These are phyloP conservation scores for Starmerella bombicola DNA, from an alignment of 805 yeast genomes.

Conservation along the genomic window DNA sequence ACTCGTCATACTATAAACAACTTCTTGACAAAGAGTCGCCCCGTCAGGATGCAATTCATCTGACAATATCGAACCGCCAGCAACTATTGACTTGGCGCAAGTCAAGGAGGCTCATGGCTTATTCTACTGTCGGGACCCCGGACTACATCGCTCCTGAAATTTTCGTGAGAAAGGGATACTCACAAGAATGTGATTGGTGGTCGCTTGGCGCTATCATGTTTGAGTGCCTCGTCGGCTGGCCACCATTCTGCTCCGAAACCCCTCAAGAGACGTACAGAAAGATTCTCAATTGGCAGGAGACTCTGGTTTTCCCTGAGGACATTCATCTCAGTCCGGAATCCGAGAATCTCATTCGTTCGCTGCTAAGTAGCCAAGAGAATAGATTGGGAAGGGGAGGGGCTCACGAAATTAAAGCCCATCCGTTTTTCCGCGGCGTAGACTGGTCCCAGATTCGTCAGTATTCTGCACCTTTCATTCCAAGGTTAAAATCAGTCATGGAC, in stretches of 20 bases:
- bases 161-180: slow-evolving; percentile 83
- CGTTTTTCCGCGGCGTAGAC: slow-evolving; percentile 90
- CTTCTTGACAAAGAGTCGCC: slow-evolving; percentile 51
- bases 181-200: slow-evolving; percentile 99
- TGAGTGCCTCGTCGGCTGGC: slow-evolving; percentile 94
- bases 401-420: slow-evolving; percentile 77
- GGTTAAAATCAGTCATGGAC: slow-evolving; percentile 81
- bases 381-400: slow-evolving; percentile 90
- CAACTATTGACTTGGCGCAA: slow-evolving; percentile 96
- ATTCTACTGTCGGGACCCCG: slow-evolving; percentile 93
- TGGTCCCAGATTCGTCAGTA: slow-evolving; percentile 82
- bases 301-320: slow-evolving; percentile 80
- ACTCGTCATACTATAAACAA: slow-evolving; percentile 72
- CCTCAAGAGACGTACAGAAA: slow-evolving; percentile 89
- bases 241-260: slow-evolving; percentile 89
- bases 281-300: slow-evolving; percentile 82
- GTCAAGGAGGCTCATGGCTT: slow-evolving; percentile 83
- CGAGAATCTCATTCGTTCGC: slow-evolving; percentile 68
- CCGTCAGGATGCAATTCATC: slow-evolving; percentile 65
- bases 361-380: slow-evolving; percentile 65
- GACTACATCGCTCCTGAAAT: slow-evolving; percentile 95
- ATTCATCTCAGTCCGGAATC: slow-evolving; percentile 79
- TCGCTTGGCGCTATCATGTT: slow-evolving; percentile 92
- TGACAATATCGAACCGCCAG: slow-evolving; percentile 89
- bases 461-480: slow-evolving; percentile 89